Evolutionary conservation across 371 early-diverging fungal genomes (phyloP).

Genomic region (Dichotomocladium elegans): DNA sequence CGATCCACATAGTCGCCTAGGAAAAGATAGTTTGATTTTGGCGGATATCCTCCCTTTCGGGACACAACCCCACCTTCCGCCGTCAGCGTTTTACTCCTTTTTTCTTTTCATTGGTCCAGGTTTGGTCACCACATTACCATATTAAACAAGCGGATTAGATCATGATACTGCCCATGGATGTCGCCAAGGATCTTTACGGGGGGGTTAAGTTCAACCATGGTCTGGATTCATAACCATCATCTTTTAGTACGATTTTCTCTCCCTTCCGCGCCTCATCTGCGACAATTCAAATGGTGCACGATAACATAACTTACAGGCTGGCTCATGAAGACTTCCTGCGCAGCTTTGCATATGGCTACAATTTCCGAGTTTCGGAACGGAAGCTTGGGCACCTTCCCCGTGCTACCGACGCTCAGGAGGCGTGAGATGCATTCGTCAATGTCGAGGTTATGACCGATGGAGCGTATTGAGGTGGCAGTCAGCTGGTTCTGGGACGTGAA

Average conservation of each 20-base stretch:
- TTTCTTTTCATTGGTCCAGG: neutral
- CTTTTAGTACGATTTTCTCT: neutral
- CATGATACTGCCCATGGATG: conserved; percentile 92
- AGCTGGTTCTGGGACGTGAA: conserved; percentile 18
- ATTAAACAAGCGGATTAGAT: conserved; percentile 85
- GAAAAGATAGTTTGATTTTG: conserved; percentile 88
- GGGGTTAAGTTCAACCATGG: conserved; percentile 87
- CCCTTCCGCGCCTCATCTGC: neutral
- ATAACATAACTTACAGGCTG: conserved; percentile 60
- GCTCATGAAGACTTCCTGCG: conserved; percentile 84
- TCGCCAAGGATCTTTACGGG: conserved; percentile 94
- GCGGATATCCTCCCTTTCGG: conserved; percentile 73
- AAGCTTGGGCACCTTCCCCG: conserved; percentile 66
- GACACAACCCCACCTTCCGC: neutral
- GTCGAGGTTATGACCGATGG: conserved; percentile 44
- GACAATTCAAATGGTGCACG: neutral
- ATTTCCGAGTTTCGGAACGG: conserved; percentile 81
- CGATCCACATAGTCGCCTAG: conserved; percentile 98
- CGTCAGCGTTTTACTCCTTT: neutral
- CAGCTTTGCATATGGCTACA: conserved; percentile 74
- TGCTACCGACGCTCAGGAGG: conserved; percentile 67
- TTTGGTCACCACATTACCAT: conserved; percentile 29
- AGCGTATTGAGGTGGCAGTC: conserved; percentile 28
- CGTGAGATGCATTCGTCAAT: conserved; percentile 84
- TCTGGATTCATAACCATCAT: conserved; percentile 22